Base-by-base conservation (phyloP, 768 basidiomycete species). In the Tricholoma hemisulphureum region DNA sequence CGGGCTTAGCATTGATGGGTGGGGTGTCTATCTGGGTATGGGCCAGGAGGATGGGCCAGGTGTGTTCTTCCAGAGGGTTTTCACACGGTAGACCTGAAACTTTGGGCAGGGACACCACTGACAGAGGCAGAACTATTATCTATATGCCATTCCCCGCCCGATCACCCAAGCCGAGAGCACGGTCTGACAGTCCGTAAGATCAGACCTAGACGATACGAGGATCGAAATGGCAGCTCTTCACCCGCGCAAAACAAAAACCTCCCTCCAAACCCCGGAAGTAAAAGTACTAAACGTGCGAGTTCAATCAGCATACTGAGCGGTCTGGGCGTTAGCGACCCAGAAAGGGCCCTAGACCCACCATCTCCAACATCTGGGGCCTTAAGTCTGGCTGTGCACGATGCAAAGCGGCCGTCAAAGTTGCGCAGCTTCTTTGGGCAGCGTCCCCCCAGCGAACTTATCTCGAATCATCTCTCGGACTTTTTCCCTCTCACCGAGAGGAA, bases 341-440 rank as follows among this genome's bases (percentile, higher is more conserved):
- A 92, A 67, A 81, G 77, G 53, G 80, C 85, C 0, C 77, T 88
- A 31, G 83, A 87, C 39, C 82, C 84, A 7, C 78, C 82, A 9
- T 85, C 85, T 0, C 81, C 85, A 5, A 77, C 80, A 4, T 70
- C 74, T 13, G 64, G 66, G 7, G 62, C 59, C 26, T 58, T 68
- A n/a, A 75, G 57, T 61, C 73, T 74, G 39, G 65, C 73, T n/a
- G 69, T 66, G 58, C 73, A 70, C 34, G 75, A 73, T 56, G 71
- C 71, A 43, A 83, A 83, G 63, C 75, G 80, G 8, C 83, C 87
- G 3, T 83, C 83, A 20, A 95, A 93, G 67, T 70, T 95, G 48
- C 91, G 91, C 72, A 95, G 94, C 78, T 99, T 98, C 80, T 96
- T 98, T 64, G 97, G 96, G 14, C 97, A 98, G 67, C 90, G 97